phyloP scores from a whole-genome alignment of 2,329 filamentous ascomycete genomes.

The Colletotrichum orchidophilum region DNA sequence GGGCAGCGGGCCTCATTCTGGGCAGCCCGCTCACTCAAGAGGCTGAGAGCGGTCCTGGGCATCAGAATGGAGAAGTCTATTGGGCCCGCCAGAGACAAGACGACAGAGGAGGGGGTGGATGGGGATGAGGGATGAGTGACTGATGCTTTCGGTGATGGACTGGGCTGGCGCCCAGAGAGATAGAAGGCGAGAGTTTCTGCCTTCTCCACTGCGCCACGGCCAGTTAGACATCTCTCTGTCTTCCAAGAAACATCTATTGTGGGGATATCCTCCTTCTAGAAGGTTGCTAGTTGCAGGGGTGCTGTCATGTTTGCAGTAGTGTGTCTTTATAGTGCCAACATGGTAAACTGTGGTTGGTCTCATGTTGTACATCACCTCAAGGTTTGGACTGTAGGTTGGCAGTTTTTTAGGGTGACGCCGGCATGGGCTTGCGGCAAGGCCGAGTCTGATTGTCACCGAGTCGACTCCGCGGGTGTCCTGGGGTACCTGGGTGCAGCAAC shows the following conservation, averaged over 20 bases:
- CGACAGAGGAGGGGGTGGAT: constrained; percentile 1
- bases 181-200: constrained; percentile 16
- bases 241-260: constrained; percentile 15
- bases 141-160: constrained; percentile 22
- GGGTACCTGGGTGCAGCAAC: too few species aligned
- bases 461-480: background rate
- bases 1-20: constrained; percentile 33
- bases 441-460: background rate
- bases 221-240: constrained; percentile 1
- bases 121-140: constrained; percentile 3
- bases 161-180: constrained; percentile 16
- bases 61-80: constrained; percentile 2
- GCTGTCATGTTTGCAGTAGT: constrained; percentile 16
- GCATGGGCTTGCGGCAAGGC: background rate
- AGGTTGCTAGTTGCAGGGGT: constrained; percentile 11
- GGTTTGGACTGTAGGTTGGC: background rate
- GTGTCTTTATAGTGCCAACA: background rate
- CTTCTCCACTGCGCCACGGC: constrained; percentile 10
- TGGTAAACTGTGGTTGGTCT: background rate
- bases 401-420: background rate
- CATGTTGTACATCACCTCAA: background rate
- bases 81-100: constrained; percentile 22
- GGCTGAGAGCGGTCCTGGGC: constrained; percentile 14
- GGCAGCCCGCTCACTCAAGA: background rate
- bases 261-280: constrained; percentile 31